Evolutionary conservation across 2,329 filamentous ascomycete genomes (phyloP).

Genomic region (Hirsutella thompsonii): DNA sequence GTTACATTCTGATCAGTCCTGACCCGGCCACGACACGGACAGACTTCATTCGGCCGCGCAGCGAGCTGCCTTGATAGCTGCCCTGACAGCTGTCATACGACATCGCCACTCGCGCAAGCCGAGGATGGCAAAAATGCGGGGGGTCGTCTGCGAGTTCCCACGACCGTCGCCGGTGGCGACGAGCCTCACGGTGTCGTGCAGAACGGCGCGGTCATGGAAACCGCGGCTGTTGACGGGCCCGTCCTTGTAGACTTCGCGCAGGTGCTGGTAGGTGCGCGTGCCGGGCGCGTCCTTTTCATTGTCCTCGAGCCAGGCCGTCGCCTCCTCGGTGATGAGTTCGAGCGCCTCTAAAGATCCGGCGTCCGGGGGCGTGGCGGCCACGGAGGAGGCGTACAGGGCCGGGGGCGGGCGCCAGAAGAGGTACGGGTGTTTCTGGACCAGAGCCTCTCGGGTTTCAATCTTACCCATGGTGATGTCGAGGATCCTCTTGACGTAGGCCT

Average conservation of each 20-base stretch:
- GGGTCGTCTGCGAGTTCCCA: conserved; percentile 15
- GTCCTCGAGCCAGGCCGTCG: no score
- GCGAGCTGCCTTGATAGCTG: conserved; percentile 4
- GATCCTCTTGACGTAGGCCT: conserved; percentile 11
- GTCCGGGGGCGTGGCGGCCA: conserved; percentile 9
- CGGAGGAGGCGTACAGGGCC: conserved; percentile 13
- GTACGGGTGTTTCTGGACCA: conserved; percentile 19
- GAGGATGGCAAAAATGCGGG: conserved; percentile 18
- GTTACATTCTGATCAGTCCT: no score
- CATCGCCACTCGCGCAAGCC: conserved; percentile 21
- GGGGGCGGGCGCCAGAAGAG: conserved; percentile 24
- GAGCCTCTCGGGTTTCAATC: conserved; percentile 8
- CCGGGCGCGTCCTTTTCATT: no score
- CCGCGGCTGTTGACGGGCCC: no score
- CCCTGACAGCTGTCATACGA: conserved; percentile 12
- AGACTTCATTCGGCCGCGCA: no score
- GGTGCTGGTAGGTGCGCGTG: no score
- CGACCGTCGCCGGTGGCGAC: conserved; percentile 17
- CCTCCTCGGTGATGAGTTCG: conserved; percentile 10
- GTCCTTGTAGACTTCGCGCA: no score
- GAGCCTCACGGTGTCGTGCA: conserved; percentile 18
- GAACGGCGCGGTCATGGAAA: conserved; percentile 6
- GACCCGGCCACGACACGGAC: no score
- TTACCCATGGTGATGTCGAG: conserved; percentile 11
- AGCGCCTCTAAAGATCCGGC: conserved; percentile 12